phyloP scores from a whole-genome alignment of 306 rosid species.

The Pyrus pyrifolia region DNA sequence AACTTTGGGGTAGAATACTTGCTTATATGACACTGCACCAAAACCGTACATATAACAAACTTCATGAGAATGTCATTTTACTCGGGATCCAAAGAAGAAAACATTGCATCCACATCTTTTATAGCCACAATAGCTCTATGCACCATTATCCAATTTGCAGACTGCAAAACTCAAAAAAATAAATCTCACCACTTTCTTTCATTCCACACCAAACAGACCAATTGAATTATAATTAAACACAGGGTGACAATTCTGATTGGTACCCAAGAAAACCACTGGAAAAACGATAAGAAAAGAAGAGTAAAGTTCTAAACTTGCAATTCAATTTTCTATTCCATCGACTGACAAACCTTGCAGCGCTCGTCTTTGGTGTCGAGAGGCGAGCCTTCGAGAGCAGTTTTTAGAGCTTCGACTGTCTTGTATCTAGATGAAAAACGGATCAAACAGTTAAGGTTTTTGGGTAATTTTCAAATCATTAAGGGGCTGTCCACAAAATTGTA shows the following conservation, averaged over 20 bases:
- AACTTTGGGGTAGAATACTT: background rate
- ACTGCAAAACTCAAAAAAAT: no score
- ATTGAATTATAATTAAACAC: background rate
- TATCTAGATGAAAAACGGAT: constrained; percentile 36
- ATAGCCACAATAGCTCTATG: no score
- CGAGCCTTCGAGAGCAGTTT: constrained; percentile 96
- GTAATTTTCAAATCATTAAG: background rate
- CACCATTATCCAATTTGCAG: no score
- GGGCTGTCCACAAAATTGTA: background rate
- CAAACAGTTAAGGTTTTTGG: background rate
- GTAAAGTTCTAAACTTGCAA: no score
- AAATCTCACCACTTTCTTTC: background rate
- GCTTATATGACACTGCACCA: background rate
- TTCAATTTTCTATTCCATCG: background rate
- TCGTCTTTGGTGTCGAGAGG: constrained; percentile 80
- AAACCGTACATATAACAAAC: no score
- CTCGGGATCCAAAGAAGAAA: no score
- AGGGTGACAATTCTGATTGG: background rate
- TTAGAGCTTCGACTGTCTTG: constrained; percentile 82
- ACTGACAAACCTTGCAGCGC: constrained; percentile 68
- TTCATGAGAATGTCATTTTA: no score
- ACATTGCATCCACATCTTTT: no score
- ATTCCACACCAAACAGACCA: constrained; percentile 2
- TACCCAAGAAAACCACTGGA: background rate
- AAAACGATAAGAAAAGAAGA: background rate